phyloP scores from a whole-genome alignment of 2,329 filamentous ascomycete genomes.

The Aspergillus sp. region DNA sequence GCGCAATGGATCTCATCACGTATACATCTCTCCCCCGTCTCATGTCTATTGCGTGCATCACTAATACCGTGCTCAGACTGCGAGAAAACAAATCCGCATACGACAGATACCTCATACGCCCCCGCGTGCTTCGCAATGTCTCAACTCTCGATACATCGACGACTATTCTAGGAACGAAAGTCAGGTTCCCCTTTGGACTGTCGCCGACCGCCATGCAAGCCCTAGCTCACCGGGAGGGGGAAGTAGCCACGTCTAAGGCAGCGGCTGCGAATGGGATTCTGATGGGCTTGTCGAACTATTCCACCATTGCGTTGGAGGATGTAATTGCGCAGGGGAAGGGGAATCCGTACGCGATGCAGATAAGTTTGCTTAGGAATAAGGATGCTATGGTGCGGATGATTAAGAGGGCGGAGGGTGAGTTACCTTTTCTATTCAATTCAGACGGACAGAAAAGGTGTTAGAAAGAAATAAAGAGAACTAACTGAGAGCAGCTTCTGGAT shows the following conservation, averaged over 20 bases:
- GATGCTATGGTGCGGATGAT: neutral
- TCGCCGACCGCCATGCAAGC: constrained; percentile 44
- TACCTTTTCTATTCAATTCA: too few species aligned
- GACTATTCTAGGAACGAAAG: constrained; percentile 41
- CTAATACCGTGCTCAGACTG: constrained; percentile 24
- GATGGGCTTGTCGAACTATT: constrained; percentile 2
- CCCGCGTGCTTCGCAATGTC: constrained; percentile 42
- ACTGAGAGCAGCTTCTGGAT: constrained; percentile 6
- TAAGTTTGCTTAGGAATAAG: constrained; percentile 2
- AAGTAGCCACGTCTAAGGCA: neutral
- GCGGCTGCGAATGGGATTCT: neutral
- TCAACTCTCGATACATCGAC: constrained; percentile 42
- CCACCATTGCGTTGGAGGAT: neutral
- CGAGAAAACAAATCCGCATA: constrained; percentile 54
- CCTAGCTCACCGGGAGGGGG: neutral
- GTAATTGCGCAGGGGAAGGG: neutral
- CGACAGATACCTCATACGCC: constrained; percentile 47
- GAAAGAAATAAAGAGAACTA: neutral
- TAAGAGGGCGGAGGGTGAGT: neutral
- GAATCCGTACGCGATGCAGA: constrained; percentile 5
- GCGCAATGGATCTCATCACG: constrained; percentile 53
- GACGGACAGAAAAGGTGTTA: too few species aligned
- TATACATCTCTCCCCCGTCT: constrained; percentile 7
- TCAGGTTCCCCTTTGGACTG: constrained; percentile 53
- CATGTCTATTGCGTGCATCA: too few species aligned